Conservation (phyloP, 495 filamentous ascomycete genomes). For the Penicillium maclennaniae region DNA sequence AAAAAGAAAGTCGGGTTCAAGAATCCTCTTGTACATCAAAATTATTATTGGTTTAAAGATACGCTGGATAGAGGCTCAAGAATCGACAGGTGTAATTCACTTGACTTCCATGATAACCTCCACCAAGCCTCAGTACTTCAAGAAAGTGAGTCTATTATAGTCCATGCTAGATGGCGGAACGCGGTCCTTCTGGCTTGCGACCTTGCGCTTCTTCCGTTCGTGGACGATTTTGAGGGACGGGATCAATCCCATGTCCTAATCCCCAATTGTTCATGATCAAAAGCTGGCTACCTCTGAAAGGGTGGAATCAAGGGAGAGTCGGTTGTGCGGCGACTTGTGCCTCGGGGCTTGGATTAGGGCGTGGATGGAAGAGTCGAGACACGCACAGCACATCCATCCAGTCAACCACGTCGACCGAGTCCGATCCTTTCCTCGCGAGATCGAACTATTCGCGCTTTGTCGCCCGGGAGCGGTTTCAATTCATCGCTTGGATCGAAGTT, state of each 20-base stretch:
- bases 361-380: background rate
- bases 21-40: constrained; percentile 8
- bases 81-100: background rate
- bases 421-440: constrained; percentile 51
- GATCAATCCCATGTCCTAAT: too few species aligned
- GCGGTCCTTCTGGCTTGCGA: background rate
- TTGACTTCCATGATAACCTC: background rate
- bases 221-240: background rate
- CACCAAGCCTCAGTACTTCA: background rate
- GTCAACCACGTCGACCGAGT: constrained; percentile 31
- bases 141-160: background rate
- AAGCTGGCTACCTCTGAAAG: background rate
- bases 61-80: background rate
- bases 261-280: background rate
- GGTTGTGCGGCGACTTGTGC: background rate
- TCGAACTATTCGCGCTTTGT: constrained; percentile 48
- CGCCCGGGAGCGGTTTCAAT: constrained; percentile 51
- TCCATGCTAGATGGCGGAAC: background rate
- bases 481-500: constrained; percentile 57
- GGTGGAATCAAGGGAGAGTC: background rate
- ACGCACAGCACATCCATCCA: background rate
- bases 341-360: background rate
- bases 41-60: background rate
- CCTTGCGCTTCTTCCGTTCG: background rate
- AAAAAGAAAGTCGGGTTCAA: constrained; percentile 3